phyloP scores from a whole-genome alignment of 768 basidiomycete species.

The Lyophyllum semitale region DNA sequence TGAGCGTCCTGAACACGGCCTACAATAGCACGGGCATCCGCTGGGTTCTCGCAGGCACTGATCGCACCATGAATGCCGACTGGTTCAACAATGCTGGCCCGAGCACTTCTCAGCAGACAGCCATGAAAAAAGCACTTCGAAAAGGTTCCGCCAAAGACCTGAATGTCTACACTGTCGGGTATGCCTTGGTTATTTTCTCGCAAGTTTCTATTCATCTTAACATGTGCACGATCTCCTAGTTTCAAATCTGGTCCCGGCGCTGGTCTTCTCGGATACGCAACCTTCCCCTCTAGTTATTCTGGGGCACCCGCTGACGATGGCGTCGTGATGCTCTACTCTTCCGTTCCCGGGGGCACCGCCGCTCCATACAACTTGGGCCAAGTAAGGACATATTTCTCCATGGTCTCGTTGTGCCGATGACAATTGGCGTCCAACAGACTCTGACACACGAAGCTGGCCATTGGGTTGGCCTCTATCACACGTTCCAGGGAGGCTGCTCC shows the following conservation, averaged over 20 bases:
- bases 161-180: slow-evolving; percentile 57
- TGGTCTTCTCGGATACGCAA: slow-evolving; percentile 55
- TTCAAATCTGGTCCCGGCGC: slow-evolving; percentile 37
- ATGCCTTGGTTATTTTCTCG: slow-evolving; percentile 9
- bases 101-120: slow-evolving; percentile 34
- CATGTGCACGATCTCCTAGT: slow-evolving; percentile 24
- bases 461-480: slow-evolving; percentile 62
- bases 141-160: slow-evolving; percentile 39
- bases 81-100: slow-evolving; percentile 52
- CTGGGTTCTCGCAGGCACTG: slow-evolving; percentile 42
- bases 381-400: slow-evolving; percentile 20
- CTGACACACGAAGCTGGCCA: slow-evolving; percentile 60
- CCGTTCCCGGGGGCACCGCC: slow-evolving; percentile 44
- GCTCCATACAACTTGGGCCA: slow-evolving; percentile 44
- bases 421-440: slow-evolving; percentile 27
- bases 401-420: background rate
- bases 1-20: slow-evolving; percentile 42
- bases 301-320: slow-evolving; percentile 47
- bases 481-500: slow-evolving; percentile 54
- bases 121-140: slow-evolving; percentile 50
- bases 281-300: slow-evolving; percentile 48
- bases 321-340: slow-evolving; percentile 43
- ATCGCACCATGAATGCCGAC: slow-evolving; percentile 41
- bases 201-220: background rate
- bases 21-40: slow-evolving; percentile 38